These are phyloP conservation scores for Picea abies DNA, from an alignment of 83 land plant species.

Conservation along the genomic window DNA sequence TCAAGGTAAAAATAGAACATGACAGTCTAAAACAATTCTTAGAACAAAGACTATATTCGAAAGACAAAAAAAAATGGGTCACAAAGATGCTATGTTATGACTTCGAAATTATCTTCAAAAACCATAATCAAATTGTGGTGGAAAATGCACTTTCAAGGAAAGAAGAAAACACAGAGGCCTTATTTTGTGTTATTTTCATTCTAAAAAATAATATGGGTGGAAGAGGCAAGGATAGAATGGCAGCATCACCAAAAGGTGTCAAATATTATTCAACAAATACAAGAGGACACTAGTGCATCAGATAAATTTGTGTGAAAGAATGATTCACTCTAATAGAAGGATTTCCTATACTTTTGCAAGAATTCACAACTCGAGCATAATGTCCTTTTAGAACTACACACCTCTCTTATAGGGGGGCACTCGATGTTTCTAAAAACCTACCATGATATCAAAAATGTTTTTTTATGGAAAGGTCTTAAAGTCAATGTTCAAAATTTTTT, in stretches of 20 bases:
- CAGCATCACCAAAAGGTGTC: too few relatives aligned
- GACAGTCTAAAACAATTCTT: neutral
- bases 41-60: neutral
- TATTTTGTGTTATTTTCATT: neutral
- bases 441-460: neutral
- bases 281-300: neutral
- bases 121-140: neutral
- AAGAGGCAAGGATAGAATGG: neutral
- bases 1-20: neutral
- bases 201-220: neutral
- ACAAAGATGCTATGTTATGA: neutral
- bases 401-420: neutral
- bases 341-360: neutral
- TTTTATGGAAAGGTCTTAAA: neutral
- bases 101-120: neutral
- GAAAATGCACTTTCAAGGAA: neutral
- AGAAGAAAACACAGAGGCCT: neutral
- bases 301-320: neutral
- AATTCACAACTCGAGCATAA: neutral
- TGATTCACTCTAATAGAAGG: neutral
- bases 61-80: neutral
- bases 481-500: neutral
- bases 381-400: neutral
- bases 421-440: neutral
- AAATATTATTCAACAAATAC: neutral